Percentiles rank a stretch among this genome's conserved stretches.
phyloP scores from a whole-genome alignment of 164 flowering plant genomes.

The Vitis vinifera region DNA sequence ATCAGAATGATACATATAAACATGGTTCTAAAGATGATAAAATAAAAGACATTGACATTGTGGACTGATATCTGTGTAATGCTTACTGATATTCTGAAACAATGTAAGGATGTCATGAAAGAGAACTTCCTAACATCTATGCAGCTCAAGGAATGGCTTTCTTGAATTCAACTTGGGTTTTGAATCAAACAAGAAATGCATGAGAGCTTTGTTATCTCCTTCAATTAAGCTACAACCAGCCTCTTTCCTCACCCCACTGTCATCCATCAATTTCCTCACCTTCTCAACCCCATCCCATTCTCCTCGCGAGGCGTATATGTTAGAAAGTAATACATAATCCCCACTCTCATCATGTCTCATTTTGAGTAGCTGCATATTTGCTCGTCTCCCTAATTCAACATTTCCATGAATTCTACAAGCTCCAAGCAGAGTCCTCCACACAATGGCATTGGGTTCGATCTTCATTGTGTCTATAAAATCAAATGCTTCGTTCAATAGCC shows the following conservation, averaged over 20 bases:
- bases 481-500: constrained; percentile 57
- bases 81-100: background rate
- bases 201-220: constrained; percentile 36
- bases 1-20: background rate
- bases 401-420: constrained; percentile 67
- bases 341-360: constrained; percentile 62
- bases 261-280: constrained; percentile 71
- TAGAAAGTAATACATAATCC: constrained; percentile 63
- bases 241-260: constrained; percentile 52
- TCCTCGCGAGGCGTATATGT: constrained; percentile 61
- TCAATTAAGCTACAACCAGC: constrained; percentile 50
- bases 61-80: background rate
- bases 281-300: constrained; percentile 63
- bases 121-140: background rate
- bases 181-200: constrained; percentile 48
- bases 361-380: constrained; percentile 45
- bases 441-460: constrained; percentile 56
- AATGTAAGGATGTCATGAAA: background rate
- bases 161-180: constrained; percentile 23
- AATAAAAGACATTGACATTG: background rate
- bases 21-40: background rate
- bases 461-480: constrained; percentile 51
- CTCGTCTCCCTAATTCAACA: constrained; percentile 55
- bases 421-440: constrained; percentile 79
- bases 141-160: background rate